Evolutionary conservation across 371 early-diverging fungal species (phyloP).

Genomic region (Actinomortierella wolfii): DNA sequence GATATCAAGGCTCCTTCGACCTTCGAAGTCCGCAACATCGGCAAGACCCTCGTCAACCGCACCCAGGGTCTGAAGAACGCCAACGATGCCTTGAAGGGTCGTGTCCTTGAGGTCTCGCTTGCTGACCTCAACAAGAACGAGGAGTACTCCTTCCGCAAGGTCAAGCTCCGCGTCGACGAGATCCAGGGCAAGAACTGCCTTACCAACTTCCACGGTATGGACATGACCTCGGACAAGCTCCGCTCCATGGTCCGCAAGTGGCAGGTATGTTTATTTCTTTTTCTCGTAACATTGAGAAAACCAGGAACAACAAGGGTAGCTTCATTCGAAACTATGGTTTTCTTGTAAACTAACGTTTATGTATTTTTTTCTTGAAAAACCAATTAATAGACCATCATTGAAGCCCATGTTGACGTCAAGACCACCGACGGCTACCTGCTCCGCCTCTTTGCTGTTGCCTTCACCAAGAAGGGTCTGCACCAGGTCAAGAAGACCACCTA

Average conservation of each 20-base stretch:
- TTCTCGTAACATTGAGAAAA: background rate
- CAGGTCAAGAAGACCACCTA: constrained; percentile 99
- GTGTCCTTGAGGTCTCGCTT: constrained; percentile 98
- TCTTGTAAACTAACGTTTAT: too few relatives aligned
- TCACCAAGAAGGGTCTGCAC: constrained; percentile 96
- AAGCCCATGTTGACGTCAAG: constrained; percentile 98
- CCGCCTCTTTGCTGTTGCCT: constrained; percentile 97
- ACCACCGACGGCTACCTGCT: constrained; percentile 99
- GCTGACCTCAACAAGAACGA: constrained; percentile 98
- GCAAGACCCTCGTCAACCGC: constrained; percentile 99
- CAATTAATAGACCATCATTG: constrained; percentile 89
- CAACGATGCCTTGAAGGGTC: constrained; percentile 95
- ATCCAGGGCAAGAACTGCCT: constrained; percentile 98
- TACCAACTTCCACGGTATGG: constrained; percentile 99
- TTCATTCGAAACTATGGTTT: too few relatives aligned
- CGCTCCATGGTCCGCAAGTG: constrained; percentile 99
- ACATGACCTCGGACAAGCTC: constrained; percentile 99
- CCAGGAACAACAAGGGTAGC: too few relatives aligned
- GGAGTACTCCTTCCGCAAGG: constrained; percentile 96
- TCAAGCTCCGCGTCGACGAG: constrained; percentile 98
- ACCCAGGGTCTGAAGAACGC: constrained; percentile 99
- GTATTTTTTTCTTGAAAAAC: background rate
- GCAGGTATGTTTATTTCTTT: constrained; percentile 66
- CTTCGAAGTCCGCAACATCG: constrained; percentile 93
- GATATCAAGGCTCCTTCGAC: constrained; percentile 98